Percentiles rank a stretch among this genome's conserved stretches.
These are phyloP conservation scores for Skeletonema menzelii DNA, from an alignment of 108 stramenopile genomes.

Conservation along the genomic window DNA sequence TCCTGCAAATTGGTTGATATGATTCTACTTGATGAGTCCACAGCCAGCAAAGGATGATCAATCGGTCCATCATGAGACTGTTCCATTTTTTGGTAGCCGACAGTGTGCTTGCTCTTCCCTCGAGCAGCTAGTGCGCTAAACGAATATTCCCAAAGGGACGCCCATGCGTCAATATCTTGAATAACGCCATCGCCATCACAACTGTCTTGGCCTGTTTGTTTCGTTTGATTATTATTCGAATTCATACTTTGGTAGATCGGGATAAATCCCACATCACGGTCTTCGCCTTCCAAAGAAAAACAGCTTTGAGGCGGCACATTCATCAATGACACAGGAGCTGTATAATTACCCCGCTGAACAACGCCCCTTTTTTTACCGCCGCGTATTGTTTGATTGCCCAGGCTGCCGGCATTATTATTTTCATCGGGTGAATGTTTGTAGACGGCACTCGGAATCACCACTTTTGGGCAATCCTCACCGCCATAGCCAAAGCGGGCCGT, in stretches of 20 bases:
- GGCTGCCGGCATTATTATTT: background rate
- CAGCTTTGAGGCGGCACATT: constrained; percentile 36
- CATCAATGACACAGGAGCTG: constrained; percentile 41
- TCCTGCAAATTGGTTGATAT: constrained; percentile 18
- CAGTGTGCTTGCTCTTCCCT: constrained; percentile 72
- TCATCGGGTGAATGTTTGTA: constrained; percentile 18
- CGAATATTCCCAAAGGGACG: constrained; percentile 67
- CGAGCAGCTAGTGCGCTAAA: constrained; percentile 60
- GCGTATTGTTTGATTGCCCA: no score
- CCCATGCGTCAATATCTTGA: constrained; percentile 69
- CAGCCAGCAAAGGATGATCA: constrained; percentile 43
- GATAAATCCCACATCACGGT: constrained; percentile 22
- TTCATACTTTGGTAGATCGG: constrained; percentile 42
- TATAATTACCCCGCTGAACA: constrained; percentile 12
- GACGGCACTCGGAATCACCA: constrained; percentile 58
- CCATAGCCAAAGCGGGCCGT: constrained; percentile 87
- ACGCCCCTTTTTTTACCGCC: background rate
- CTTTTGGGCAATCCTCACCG: constrained; percentile 84
- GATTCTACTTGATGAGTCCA: constrained; percentile 24
- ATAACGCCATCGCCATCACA: constrained; percentile 59
- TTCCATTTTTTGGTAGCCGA: constrained; percentile 34
- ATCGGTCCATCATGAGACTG: constrained; percentile 13
- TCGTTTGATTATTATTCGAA: constrained; percentile 34
- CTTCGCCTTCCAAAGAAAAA: constrained; percentile 1
- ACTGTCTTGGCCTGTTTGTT: constrained; percentile 35